A percentile compares a stretch with the other conserved stretches of the same genome.
These are phyloP conservation scores for Phalaenopsis equestris DNA, from an alignment of 106 monocot genomes.

Conservation along the genomic window DNA sequence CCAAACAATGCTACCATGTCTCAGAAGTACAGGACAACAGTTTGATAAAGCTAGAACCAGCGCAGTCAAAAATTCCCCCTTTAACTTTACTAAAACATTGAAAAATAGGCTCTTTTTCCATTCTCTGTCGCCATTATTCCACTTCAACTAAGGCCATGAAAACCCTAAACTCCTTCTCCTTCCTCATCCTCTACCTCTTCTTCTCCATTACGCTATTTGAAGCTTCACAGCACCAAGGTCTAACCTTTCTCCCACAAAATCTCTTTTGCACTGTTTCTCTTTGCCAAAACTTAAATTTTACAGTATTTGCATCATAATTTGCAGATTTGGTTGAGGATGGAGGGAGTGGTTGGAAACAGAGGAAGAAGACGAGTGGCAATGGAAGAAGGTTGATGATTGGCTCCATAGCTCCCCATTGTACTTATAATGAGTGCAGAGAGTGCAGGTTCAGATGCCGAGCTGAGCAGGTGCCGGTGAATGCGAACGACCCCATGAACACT, in stretches of 20 bases:
- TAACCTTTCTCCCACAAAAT: too few species aligned
- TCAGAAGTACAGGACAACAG: too few species aligned
- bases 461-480: slow-evolving; percentile 86
- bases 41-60: too few species aligned
- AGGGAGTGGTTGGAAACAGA: neutral
- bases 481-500: slow-evolving; percentile 78
- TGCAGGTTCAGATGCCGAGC: slow-evolving; percentile 80
- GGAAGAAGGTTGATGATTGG: slow-evolving; percentile 70
- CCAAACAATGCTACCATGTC: too few species aligned
- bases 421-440: slow-evolving; percentile 82
- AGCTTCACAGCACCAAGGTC: neutral
- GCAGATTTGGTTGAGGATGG: too few species aligned
- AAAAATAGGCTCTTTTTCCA: slow-evolving; percentile 10
- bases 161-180: slow-evolving; percentile 10
- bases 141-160: slow-evolving; percentile 4
- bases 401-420: slow-evolving; percentile 73
- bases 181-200: slow-evolving; percentile 12
- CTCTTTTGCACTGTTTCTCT: neutral
- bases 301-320: too few species aligned
- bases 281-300: neutral
- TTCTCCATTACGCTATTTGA: neutral
- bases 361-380: neutral
- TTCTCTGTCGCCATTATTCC: neutral
- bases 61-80: too few species aligned
- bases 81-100: too few species aligned